Base-by-base conservation (phyloP, 257 asterid genomes). In the Ilex aquifolium region DNA sequence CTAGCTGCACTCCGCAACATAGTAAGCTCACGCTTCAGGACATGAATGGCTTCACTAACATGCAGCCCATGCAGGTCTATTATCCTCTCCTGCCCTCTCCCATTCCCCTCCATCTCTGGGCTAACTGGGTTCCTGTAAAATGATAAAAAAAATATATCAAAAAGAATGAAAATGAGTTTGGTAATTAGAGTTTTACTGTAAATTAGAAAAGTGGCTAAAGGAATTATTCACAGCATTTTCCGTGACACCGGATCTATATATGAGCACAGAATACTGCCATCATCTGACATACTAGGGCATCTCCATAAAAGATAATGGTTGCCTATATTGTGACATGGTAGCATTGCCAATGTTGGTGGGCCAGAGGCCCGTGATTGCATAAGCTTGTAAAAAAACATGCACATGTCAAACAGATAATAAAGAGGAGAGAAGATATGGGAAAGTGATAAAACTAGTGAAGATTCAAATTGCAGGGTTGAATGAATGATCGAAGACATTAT, bases 1-100 rank as follows among this genome's bases (percentile, higher is more conserved):
- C 97, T 77, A 44, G 99, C 99, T 48, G 95, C 90, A 32, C 84
- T 90, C 79, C 76, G 82, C 81, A 85, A 66, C 56, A 77, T 77
- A 16, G 92, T 77, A 60, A 93, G 88, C 79, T 93, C 99, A 8
- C 95, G 90, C 79, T 85, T 93, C 44, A 93, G 95, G 72, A 89
- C 90, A 9, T 90, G 95, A 54, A 93, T 80, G 13, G 97, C 99
- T 72, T 93, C 99, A n/a, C 72, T 85, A 69, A 90, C 97, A 40
- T 93, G 99, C 16, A 93, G 86, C 55, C 99, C 99, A 16, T 90
- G 97, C 64, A 93, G 90, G 72, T 93, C 99, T 56, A 93, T 93
- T 82, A 90, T 87, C 74, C 82, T 76, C 72, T 93, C 99, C 46
- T 69, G 76, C 61, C 76, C 81, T 97, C 46, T 82, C 61, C 87